Evolutionary conservation across 257 asterid genomes (phyloP).

Genomic region (Galeopsis tetrahit): DNA sequence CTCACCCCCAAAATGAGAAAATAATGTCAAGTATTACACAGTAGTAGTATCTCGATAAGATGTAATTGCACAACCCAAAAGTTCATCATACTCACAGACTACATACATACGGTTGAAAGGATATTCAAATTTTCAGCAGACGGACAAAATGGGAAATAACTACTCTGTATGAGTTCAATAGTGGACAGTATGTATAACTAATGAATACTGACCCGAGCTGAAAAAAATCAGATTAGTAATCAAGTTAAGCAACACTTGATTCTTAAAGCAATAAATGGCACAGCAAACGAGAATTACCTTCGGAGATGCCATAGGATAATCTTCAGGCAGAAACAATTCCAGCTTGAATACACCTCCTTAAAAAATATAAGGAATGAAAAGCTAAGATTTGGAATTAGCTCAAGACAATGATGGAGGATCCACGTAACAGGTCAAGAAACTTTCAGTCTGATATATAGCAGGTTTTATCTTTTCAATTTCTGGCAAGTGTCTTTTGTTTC

Average conservation of each 20-base stretch:
- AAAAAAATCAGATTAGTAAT: constrained; percentile 11
- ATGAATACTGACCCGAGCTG: neutral
- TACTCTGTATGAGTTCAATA: neutral
- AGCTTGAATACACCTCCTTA: constrained; percentile 34
- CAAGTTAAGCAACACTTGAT: constrained; percentile 3
- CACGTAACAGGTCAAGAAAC: too few relatives aligned
- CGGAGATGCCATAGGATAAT: constrained; percentile 31
- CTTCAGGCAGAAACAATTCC: constrained; percentile 31
- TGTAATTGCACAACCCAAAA: neutral
- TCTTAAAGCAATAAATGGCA: neutral
- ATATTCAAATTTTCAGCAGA: neutral
- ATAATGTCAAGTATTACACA: neutral
- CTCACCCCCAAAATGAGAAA: neutral
- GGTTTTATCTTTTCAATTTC: neutral
- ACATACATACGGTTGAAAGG: neutral
- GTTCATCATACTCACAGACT: neutral
- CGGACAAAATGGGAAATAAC: neutral
- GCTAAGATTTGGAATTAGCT: neutral
- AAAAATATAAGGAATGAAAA: neutral
- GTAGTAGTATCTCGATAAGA: neutral
- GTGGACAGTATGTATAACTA: neutral
- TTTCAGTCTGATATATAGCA: neutral
- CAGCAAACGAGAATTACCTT: constrained; percentile 20
- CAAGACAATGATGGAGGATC: neutral
- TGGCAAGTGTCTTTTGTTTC: neutral